phyloP scores from a whole-genome alignment of 768 basidiomycete species.

The Russula virescens region DNA sequence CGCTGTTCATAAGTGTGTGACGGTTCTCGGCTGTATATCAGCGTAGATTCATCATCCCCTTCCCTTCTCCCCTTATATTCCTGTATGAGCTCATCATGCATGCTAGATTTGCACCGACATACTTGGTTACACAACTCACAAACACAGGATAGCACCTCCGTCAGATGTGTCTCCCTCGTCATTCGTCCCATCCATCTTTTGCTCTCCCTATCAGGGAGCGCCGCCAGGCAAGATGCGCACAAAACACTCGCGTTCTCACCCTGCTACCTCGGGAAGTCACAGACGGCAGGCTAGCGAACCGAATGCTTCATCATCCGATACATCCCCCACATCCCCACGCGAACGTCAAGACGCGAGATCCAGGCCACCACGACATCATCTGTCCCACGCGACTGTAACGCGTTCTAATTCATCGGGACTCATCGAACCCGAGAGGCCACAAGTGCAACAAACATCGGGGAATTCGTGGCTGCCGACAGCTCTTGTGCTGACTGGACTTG shows the following conservation, averaged over 20 bases:
- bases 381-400: constrained; percentile 35
- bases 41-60: neutral
- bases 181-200: constrained; percentile 38
- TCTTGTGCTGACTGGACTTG: constrained; percentile 66
- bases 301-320: constrained; percentile 2
- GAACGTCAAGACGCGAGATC: constrained; percentile 6
- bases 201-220: constrained; percentile 28
- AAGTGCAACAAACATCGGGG: constrained; percentile 9
- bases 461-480: constrained; percentile 45
- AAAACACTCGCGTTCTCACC: constrained; percentile 10
- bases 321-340: neutral
- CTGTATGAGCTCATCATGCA: neutral
- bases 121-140: constrained; percentile 55
- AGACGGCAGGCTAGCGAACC: constrained; percentile 3
- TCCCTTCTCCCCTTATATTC: neutral
- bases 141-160: constrained; percentile 42
- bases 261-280: neutral
- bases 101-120: constrained; percentile 52
- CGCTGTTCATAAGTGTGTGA: neutral
- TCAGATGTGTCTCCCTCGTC: constrained; percentile 25
- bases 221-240: constrained; percentile 21
- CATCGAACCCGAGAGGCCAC: constrained; percentile 2
- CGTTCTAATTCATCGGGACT: constrained; percentile 20
- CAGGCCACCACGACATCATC: neutral
- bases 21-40: neutral